Base-by-base conservation (phyloP, 2,329 filamentous ascomycete genomes). In the Bertia moriformis region DNA sequence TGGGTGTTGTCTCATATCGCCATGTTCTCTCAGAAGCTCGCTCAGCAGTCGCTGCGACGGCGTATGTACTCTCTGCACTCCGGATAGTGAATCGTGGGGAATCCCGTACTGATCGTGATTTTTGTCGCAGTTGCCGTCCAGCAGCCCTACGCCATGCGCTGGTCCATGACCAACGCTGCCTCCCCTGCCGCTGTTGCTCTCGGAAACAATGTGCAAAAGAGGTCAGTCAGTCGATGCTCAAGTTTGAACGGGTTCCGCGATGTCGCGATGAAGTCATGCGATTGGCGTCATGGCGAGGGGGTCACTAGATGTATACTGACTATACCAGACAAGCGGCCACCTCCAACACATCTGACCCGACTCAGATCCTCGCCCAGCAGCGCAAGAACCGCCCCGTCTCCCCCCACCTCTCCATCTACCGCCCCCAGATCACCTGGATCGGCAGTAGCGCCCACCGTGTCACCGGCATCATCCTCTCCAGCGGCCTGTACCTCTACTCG, bases 381-480 rank as follows among this genome's bases (percentile, higher is more conserved):
- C 79, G 80, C 48, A 65, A 76, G 44, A 59, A 67, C 49, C 79
- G 80, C 43, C 80, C 80, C 45, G 66, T 80, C 50, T 65, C 78
- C 38, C 80, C 80, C 38, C 80, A 85, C 56, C 68, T 85, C 44
- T 46, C 57, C 51, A 84, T 85, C 68, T 84, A 84, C 67, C 59
- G 62, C 42, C 75, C 77, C 4, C 79, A 84, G 58, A 72, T 84
- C 49, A 79, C 78, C 49, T 83, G 76, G 78, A 69, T 72, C 51
- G 58, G 63, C 40, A 78, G 71, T 41, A 58, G 49, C 32, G 49
- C 74, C 39, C 72, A 81, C 65, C 77, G 80, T 49, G 66, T 84
- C 52, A 80, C 78, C 3, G 80, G 77, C 44, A 52, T 63, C 46
- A 51, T 64, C 30, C 60, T 83, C 35, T 72, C 71, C 41, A 78